These are phyloP conservation scores for Glycine tomentella DNA, from an alignment of 306 rosid genomes.

Conservation along the genomic window DNA sequence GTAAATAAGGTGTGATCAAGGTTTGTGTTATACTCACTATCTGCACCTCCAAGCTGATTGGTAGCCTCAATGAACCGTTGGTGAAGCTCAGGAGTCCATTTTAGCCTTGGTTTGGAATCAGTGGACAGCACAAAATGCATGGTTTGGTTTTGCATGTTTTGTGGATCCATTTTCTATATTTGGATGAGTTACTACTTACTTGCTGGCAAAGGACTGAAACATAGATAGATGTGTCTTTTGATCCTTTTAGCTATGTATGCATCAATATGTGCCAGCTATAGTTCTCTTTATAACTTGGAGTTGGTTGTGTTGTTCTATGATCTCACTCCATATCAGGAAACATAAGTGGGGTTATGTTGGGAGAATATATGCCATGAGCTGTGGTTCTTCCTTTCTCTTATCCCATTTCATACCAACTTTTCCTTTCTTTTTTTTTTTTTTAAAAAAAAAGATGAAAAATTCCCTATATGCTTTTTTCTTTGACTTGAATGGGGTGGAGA, in stretches of 20 bases:
- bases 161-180: constrained; percentile 50
- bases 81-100: constrained; percentile 96
- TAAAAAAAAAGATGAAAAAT: no score
- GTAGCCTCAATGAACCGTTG: constrained; percentile 82
- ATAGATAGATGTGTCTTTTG: constrained; percentile 43
- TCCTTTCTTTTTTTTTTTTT: constrained; percentile 4
- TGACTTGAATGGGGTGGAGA: constrained; percentile 87
- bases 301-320: constrained; percentile 64
- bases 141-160: constrained; percentile 73
- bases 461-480: constrained; percentile 55
- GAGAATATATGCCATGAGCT: constrained; percentile 96
- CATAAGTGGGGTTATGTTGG: constrained; percentile 93
- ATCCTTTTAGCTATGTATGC: constrained; percentile 47
- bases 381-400: constrained; percentile 57
- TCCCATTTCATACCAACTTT: constrained; percentile 71
- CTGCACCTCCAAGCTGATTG: constrained; percentile 91
- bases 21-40: constrained; percentile 61
- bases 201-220: constrained; percentile 44
- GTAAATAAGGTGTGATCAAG: not conserved
- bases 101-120: constrained; percentile 94
- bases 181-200: constrained; percentile 43
- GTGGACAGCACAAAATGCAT: constrained; percentile 91
- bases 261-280: constrained; percentile 57
- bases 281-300: constrained; percentile 66
- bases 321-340: constrained; percentile 98